Conservation (phyloP, 768 basidiomycete species). For the Rubroboletus satanas region DNA sequence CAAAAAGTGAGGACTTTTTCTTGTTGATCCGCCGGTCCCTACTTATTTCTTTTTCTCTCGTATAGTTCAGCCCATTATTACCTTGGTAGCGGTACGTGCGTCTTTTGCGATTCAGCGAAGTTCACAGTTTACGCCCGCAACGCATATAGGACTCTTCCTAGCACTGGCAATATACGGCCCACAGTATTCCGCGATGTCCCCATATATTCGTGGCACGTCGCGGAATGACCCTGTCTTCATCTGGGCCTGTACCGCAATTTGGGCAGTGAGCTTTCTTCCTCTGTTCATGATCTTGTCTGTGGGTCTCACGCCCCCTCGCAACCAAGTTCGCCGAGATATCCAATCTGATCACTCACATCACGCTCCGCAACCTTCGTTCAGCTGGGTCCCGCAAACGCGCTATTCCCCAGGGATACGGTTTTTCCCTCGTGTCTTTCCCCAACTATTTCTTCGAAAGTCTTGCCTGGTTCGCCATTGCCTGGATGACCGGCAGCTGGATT, state of each 20-base stretch:
- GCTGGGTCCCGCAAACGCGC: slow-evolving; percentile 70
- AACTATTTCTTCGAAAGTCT: slow-evolving; percentile 93
- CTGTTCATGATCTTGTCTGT: neutral
- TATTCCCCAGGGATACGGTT: slow-evolving; percentile 94
- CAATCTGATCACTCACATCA: slow-evolving; percentile 81
- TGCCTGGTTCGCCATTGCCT: slow-evolving; percentile 65
- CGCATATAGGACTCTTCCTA: slow-evolving; percentile 57
- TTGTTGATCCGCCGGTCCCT: neutral
- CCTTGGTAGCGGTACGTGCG: slow-evolving; percentile 55
- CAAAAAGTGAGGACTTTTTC: slow-evolving; percentile 66
- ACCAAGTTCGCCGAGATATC: slow-evolving; percentile 77
- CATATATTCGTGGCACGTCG: slow-evolving; percentile 58
- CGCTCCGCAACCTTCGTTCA: slow-evolving; percentile 79
- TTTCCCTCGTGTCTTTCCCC: slow-evolving; percentile 79
- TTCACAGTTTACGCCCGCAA: slow-evolving; percentile 1
- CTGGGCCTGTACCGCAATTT: slow-evolving; percentile 59
- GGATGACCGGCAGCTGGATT: slow-evolving; percentile 74
- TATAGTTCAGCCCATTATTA: slow-evolving; percentile 87
- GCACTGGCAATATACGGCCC: slow-evolving; percentile 82
- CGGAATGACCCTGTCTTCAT: slow-evolving; percentile 68
- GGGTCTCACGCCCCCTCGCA: neutral
- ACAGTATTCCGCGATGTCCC: slow-evolving; percentile 62
- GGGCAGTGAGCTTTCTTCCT: slow-evolving; percentile 56
- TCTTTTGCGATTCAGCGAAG: neutral
- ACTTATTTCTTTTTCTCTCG: neutral